Evolutionary conservation across 768 basidiomycete genomes (phyloP).

Genomic region (Kwoniella bestiolae): DNA sequence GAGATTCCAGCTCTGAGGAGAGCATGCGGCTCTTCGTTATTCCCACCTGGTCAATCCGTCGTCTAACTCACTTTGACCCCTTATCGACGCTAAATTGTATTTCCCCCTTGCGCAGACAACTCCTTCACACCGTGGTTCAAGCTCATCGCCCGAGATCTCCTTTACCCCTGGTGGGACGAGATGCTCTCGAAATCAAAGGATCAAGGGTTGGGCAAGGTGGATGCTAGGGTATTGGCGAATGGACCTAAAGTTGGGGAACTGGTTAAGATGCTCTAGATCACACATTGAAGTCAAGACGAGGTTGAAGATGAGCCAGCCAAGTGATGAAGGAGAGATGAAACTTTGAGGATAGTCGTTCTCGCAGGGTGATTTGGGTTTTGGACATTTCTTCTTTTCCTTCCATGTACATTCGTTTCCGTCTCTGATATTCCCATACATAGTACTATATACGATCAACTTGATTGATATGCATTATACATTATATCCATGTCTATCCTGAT

Average conservation of each 20-base stretch:
- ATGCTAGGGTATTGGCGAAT: conserved; percentile 38
- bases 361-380: neutral
- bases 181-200: conserved; percentile 67
- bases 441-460: neutral
- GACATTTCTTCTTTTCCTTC: neutral
- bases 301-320: too few relatives aligned
- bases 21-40: too few relatives aligned
- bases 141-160: conserved; percentile 92
- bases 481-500: conserved; percentile 16
- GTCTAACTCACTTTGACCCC: too few relatives aligned
- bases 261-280: conserved; percentile 38
- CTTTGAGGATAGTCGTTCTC: too few relatives aligned
- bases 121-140: conserved; percentile 99
- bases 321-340: too few relatives aligned
- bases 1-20: too few relatives aligned
- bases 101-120: conserved; percentile 65
- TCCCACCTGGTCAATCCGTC: too few relatives aligned
- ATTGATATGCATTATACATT: conserved; percentile 10
- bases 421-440: neutral
- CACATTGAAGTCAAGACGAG: too few relatives aligned
- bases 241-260: conserved; percentile 35
- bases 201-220: conserved; percentile 39
- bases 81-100: conserved; percentile 6
- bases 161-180: conserved; percentile 99
- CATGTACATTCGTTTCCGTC: neutral